Percentiles rank a stretch among this genome's conserved stretches.
Evolutionary conservation across 2,329 filamentous ascomycete genomes (phyloP).

Genomic region (Seiridium unicorne): DNA sequence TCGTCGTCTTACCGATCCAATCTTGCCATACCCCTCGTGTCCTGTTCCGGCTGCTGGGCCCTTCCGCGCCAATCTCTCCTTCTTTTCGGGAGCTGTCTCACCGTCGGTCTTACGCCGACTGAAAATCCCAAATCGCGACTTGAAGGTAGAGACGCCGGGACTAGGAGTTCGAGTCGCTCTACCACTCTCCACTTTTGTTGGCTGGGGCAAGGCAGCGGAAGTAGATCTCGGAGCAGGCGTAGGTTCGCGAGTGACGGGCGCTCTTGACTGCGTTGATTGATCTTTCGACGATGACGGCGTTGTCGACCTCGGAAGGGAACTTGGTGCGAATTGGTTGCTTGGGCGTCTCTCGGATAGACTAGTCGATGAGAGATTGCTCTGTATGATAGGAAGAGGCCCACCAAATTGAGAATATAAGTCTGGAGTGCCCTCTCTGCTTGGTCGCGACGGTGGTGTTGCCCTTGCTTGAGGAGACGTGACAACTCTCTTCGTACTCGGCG

Average conservation of each 20-base stretch:
- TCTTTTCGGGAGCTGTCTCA: constrained; percentile 50
- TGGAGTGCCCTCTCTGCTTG: constrained; percentile 67
- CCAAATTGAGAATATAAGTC: constrained; percentile 57
- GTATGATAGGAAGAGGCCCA: constrained; percentile 54
- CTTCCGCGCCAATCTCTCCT: constrained; percentile 61
- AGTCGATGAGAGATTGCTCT: constrained; percentile 56
- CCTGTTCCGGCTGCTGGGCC: constrained; percentile 91
- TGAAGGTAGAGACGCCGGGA: constrained; percentile 56
- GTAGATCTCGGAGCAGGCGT: constrained; percentile 28
- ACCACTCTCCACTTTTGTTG: constrained; percentile 23
- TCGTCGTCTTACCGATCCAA: constrained; percentile 60
- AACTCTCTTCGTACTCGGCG: constrained; percentile 22
- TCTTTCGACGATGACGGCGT: constrained; percentile 31
- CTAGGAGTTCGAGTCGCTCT: constrained; percentile 46
- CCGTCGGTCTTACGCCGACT: constrained; percentile 65
- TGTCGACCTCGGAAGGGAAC: constrained; percentile 31
- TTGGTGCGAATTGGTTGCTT: constrained; percentile 35
- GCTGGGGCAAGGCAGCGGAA: constrained; percentile 11
- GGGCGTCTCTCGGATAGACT: constrained; percentile 47
- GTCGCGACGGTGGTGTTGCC: constrained; percentile 52
- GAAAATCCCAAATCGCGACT: constrained; percentile 75
- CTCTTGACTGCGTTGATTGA: constrained; percentile 23
- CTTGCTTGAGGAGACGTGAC: constrained; percentile 29
- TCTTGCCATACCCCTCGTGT: constrained; percentile 78
- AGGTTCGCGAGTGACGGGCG: constrained; percentile 31